Evolutionary conservation across 1,284 basidiomycete species (phyloP).

Genomic region (Trametes polyzona): DNA sequence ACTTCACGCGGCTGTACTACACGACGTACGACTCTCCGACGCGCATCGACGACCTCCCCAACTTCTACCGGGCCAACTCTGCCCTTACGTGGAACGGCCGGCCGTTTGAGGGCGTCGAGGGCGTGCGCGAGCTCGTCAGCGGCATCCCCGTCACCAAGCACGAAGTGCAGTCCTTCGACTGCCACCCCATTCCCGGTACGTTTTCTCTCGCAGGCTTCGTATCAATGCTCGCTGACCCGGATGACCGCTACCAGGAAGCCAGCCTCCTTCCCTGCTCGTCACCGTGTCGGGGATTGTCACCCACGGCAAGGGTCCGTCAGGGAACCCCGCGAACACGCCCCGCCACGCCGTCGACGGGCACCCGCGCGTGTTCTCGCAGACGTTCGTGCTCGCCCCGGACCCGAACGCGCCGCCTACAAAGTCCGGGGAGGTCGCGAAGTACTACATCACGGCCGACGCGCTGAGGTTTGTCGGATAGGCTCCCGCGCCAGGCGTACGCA

Average conservation of each 20-base stretch:
- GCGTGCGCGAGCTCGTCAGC: constrained; percentile 64
- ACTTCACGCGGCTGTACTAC: constrained; percentile 80
- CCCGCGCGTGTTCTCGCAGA: constrained; percentile 83
- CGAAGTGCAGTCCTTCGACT: constrained; percentile 85
- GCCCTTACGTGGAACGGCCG: constrained; percentile 87
- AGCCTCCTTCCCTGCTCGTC: constrained; percentile 77
- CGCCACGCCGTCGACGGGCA: constrained; percentile 69
- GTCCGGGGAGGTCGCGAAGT: constrained; percentile 75
- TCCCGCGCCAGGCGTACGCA: background rate
- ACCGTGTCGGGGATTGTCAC: constrained; percentile 79
- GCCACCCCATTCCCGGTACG: constrained; percentile 83
- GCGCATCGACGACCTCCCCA: constrained; percentile 68
- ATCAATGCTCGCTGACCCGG: no score
- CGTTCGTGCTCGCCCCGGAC: constrained; percentile 83
- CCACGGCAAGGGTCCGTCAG: constrained; percentile 64
- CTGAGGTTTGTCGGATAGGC: constrained; percentile 75
- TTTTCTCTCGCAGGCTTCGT: no score
- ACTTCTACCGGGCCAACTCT: constrained; percentile 77
- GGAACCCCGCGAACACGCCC: constrained; percentile 57
- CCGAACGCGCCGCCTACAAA: constrained; percentile 61
- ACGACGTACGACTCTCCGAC: constrained; percentile 75
- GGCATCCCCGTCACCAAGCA: constrained; percentile 78
- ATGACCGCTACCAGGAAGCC: constrained; percentile 56
- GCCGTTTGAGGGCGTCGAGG: constrained; percentile 70
- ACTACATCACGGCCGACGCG: constrained; percentile 76